Percentiles rank a stretch among this genome's conserved stretches.
These are phyloP conservation scores for Pythium myriotylum DNA, from an alignment of 352 stramenopile species.

Conservation along the genomic window DNA sequence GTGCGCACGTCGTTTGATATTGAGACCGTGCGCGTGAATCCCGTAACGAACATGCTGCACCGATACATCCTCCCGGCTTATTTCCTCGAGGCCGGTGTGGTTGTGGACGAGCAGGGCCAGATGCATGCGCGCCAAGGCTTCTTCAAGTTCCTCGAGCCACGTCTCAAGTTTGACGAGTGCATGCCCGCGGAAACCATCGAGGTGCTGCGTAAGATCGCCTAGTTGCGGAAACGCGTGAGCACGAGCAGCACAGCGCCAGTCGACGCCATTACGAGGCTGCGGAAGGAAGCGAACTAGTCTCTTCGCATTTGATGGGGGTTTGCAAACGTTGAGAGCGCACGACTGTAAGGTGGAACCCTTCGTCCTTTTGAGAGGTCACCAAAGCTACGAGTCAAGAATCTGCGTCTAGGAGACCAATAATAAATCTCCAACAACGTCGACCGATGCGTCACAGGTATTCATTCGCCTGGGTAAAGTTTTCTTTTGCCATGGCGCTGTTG, in stretches of 20 bases:
- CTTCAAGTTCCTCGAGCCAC: constrained; percentile 25
- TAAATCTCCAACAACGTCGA: too few species aligned
- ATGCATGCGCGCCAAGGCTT: constrained; percentile 23
- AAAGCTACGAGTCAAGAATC: too few species aligned
- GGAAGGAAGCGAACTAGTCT: too few species aligned
- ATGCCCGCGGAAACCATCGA: constrained; percentile 14
- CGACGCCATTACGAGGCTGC: not conserved
- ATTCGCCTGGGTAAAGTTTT: too few species aligned
- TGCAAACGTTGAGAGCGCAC: too few species aligned
- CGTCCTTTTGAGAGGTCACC: too few species aligned
- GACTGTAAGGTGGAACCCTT: too few species aligned
- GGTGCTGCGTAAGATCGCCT: constrained; percentile 11
- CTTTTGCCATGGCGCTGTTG: too few species aligned
- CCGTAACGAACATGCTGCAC: constrained; percentile 2
- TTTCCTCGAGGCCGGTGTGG: constrained; percentile 25
- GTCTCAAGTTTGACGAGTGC: constrained; percentile 16
- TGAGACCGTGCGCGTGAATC: constrained; percentile 18
- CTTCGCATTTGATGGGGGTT: too few species aligned
- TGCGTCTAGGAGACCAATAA: too few species aligned
- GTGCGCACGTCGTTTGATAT: constrained; percentile 18
- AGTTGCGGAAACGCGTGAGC: constrained; percentile 8
- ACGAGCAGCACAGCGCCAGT: not conserved
- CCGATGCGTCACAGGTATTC: too few species aligned
- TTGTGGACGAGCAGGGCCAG: constrained; percentile 18
- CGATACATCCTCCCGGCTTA: constrained; percentile 19